Conservation (phyloP, 176 grass and related monocot species). For the Carex kokanica region DNA sequence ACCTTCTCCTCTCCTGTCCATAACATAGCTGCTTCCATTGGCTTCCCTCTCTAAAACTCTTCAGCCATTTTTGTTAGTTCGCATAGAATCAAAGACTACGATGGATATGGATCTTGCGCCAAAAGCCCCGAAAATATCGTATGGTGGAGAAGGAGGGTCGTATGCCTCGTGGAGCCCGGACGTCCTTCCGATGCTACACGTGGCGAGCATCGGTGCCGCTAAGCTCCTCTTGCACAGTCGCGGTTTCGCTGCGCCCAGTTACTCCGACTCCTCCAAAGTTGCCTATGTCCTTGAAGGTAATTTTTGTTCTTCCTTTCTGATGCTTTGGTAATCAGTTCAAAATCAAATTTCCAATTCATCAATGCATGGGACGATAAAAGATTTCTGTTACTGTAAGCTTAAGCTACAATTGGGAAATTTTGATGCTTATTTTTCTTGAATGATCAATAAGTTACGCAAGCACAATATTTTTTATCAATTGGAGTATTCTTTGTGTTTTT, state of each 20-base stretch:
- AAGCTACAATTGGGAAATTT: no score
- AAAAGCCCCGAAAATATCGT: constrained; percentile 42
- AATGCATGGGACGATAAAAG: neutral
- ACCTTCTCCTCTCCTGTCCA: neutral
- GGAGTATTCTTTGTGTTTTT: no score
- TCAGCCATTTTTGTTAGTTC: neutral
- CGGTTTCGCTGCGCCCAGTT: constrained; percentile 67
- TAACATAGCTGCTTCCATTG: neutral
- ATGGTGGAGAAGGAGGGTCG: constrained; percentile 49
- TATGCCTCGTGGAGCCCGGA: constrained; percentile 70
- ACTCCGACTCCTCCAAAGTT: constrained; percentile 92
- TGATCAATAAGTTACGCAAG: no score
- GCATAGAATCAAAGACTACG: neutral
- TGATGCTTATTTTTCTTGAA: neutral
- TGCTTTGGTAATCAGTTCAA: neutral
- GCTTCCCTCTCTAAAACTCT: neutral
- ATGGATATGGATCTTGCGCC: constrained; percentile 82
- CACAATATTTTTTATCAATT: no score
- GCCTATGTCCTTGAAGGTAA: constrained; percentile 82
- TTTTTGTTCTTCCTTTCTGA: neutral
- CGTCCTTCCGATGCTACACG: constrained; percentile 75
- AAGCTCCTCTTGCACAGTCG: constrained; percentile 58
- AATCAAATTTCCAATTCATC: neutral
- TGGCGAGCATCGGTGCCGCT: constrained; percentile 67
- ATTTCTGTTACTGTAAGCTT: neutral